Percentiles rank a stretch among this genome's conserved stretches.
Evolutionary conservation across 176 grass and related monocot species (phyloP).

Genomic region (Tuctoria greenei): DNA sequence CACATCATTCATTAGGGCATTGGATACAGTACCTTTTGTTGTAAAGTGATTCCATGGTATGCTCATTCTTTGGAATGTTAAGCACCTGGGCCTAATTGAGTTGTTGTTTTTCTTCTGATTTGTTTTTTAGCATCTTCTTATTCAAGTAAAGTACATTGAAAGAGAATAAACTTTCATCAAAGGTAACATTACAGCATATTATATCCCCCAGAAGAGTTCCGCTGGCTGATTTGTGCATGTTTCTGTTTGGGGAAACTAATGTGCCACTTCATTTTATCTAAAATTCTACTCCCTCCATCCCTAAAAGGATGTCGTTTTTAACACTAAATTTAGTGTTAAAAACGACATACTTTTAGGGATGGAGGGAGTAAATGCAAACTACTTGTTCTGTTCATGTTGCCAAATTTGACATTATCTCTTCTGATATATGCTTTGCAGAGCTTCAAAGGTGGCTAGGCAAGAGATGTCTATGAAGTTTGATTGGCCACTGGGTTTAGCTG

Average conservation of each 20-base stretch:
- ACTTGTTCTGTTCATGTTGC: not conserved
- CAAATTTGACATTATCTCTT: not conserved
- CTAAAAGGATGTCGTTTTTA: too few species aligned
- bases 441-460: conserved; percentile 54
- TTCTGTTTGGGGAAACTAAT: not conserved
- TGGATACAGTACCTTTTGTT: not conserved
- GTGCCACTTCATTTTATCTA: not conserved
- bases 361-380: not conserved
- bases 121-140: not conserved
- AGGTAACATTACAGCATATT: not conserved
- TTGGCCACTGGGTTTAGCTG: conserved; percentile 72
- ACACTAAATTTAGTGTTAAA: too few species aligned
- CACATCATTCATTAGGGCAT: not conserved
- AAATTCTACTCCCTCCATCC: too few species aligned
- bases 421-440: conserved; percentile 41
- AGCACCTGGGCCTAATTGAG: not conserved
- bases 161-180: not conserved
- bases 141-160: not conserved
- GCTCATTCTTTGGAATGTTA: not conserved
- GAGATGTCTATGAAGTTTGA: conserved; percentile 50
- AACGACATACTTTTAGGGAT: too few species aligned
- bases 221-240: not conserved
- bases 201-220: not conserved
- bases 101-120: not conserved
- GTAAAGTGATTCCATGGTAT: not conserved